phyloP scores from a whole-genome alignment of 2,329 filamentous ascomycete species.

The Claviceps purpurea region DNA sequence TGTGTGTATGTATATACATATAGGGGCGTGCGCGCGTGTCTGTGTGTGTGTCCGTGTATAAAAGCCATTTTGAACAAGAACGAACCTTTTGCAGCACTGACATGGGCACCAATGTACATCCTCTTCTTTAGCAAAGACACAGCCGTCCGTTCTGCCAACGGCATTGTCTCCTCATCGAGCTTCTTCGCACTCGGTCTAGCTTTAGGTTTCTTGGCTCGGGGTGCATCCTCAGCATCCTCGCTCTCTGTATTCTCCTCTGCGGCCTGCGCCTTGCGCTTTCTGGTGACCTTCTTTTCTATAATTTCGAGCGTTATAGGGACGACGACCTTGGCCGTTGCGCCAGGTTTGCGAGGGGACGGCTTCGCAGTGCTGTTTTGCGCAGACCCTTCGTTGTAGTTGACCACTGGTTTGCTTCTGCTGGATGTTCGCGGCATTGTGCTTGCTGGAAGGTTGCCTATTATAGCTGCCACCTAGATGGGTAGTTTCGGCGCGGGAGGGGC shows the following conservation, averaged over 20 bases:
- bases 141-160: slow-evolving; percentile 55
- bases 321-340: slow-evolving; percentile 11
- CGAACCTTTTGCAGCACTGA: slow-evolving; percentile 74
- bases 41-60: too few species aligned
- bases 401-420: slow-evolving; percentile 17
- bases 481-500: too few species aligned
- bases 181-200: slow-evolving; percentile 5
- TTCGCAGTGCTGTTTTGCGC: slow-evolving; percentile 3
- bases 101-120: slow-evolving; percentile 85
- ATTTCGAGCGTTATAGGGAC: neutral
- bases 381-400: slow-evolving; percentile 19
- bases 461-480: too few species aligned
- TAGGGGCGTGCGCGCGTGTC: too few species aligned
- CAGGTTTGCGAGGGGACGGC: slow-evolving; percentile 1
- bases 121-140: slow-evolving; percentile 47
- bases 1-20: too few species aligned
- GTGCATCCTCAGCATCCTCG: slow-evolving; percentile 9
- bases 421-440: slow-evolving; percentile 22
- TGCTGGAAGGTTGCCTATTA: too few species aligned
- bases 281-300: neutral
- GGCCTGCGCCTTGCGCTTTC: slow-evolving; percentile 10
- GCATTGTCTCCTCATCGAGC: slow-evolving; percentile 30
- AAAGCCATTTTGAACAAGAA: neutral
- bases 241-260: slow-evolving; percentile 11
- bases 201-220: slow-evolving; percentile 30